Base-by-base conservation (phyloP, 2,329 filamentous ascomycete species). In the Apiospora hydei region DNA sequence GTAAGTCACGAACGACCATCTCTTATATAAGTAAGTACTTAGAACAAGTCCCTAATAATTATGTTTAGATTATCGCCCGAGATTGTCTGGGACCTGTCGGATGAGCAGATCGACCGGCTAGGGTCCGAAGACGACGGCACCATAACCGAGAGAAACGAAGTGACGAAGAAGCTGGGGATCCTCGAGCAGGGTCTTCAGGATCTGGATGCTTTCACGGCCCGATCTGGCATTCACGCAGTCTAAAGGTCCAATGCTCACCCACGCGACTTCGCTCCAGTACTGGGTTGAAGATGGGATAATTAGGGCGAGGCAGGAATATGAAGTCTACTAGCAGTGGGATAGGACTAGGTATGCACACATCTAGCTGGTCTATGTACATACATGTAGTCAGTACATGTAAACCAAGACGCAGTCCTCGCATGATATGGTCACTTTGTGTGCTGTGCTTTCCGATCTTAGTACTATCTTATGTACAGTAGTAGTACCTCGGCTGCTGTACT, bases 101-200 rank as follows among this genome's bases (percentile, higher is more conserved):
- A 75, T 1, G 73, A 75, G 38, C 73, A 76, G 7, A 76, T 78
- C 24, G 75, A 77, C 46, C 46, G 21, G 30, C 72, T 78, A 4
- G 77, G 77, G 13, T 76, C 77, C 18, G 77, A 78, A 67, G 77
- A 77, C 14, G 76, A 78, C 21, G 67, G 57, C 34, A 77, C 77
- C 7, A 69, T 78, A 44, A 73, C 72, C 51, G 72, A 77, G 26
- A 75, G 77, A 3, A 44, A 24, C 16, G 75, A 75, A 2, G 18
- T 76, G 34, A 71, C 61, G 26, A 75, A 74, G 75, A 77, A 77
- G 57, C 51, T 78, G 47, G 68, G 44, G 1, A 71, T 76, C 4
- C 77, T 78, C 10, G 77, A 78, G 68, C 51, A 73, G 2, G 77
- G 76, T n/a, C 70, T 78, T 51, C 73, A 71, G 41, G 77, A 77